A percentile compares a stretch with the other conserved stretches of the same genome.
Conservation (phyloP, 805 yeast genomes). For the Saturnispora dispora region DNA sequence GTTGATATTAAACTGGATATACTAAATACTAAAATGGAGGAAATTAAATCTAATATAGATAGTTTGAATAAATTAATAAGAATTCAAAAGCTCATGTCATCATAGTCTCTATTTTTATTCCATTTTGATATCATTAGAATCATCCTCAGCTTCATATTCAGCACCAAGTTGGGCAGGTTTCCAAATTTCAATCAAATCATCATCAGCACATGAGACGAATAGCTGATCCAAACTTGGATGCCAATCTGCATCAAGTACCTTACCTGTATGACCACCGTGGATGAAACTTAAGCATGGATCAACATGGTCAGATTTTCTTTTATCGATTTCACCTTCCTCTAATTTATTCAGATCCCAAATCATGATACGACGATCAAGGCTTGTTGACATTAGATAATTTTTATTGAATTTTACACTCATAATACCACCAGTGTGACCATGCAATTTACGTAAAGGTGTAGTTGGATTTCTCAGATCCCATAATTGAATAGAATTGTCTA, state of each 20-base stretch:
- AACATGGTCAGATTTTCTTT: slow-evolving; percentile 43
- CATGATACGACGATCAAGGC: slow-evolving; percentile 59
- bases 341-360: slow-evolving; percentile 65
- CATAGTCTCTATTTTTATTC: slow-evolving; percentile 9
- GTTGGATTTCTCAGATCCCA: slow-evolving; percentile 66
- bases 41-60: slow-evolving; percentile 16
- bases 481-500: slow-evolving; percentile 61
- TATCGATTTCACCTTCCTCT: slow-evolving; percentile 48
- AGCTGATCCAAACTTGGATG: slow-evolving; percentile 53
- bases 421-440: slow-evolving; percentile 55
- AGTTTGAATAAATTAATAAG: slow-evolving; percentile 27
- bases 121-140: slow-evolving; percentile 8
- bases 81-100: slow-evolving; percentile 24
- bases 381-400: slow-evolving; percentile 44
- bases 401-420: slow-evolving; percentile 45
- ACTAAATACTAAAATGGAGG: not conserved
- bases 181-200: slow-evolving; percentile 70
- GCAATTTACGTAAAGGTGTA: slow-evolving; percentile 51
- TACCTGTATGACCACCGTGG: slow-evolving; percentile 81
- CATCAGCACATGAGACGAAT: slow-evolving; percentile 64
- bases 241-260: slow-evolving; percentile 59
- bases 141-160: slow-evolving; percentile 32
- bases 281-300: slow-evolving; percentile 74
- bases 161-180: slow-evolving; percentile 44
- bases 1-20: slow-evolving; percentile 28